Evolutionary conservation across 1,284 basidiomycete genomes (phyloP).

Genomic region (Rhodotorula sp.): DNA sequence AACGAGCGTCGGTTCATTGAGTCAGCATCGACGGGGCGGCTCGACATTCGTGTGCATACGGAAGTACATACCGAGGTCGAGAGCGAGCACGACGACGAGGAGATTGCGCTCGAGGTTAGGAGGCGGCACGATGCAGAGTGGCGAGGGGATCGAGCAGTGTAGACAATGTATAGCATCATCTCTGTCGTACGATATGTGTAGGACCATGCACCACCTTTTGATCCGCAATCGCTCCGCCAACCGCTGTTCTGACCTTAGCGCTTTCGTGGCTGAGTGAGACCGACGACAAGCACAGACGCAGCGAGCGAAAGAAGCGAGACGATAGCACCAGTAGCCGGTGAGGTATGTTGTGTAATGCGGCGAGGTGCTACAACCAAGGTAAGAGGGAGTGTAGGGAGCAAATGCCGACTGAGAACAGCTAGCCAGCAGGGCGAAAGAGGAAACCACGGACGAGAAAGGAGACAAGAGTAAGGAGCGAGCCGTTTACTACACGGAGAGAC

Average conservation of each 20-base stretch:
- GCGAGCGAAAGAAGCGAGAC: too few relatives aligned
- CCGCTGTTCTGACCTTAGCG: too few relatives aligned
- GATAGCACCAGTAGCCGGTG: neutral
- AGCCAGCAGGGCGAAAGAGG: neutral
- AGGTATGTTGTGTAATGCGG: neutral
- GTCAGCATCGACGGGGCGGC: neutral
- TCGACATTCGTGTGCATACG: neutral
- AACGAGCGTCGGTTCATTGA: neutral
- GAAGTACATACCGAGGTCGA: neutral
- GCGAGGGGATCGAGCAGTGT: too few relatives aligned
- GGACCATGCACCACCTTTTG: too few relatives aligned
- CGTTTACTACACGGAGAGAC: neutral
- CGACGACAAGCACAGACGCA: too few relatives aligned
- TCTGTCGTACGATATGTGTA: too few relatives aligned
- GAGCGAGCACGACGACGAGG: neutral
- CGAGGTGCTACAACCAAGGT: neutral
- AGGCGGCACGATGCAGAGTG: neutral
- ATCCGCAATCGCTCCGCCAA: too few relatives aligned
- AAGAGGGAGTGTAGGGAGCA: neutral
- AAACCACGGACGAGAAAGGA: neutral
- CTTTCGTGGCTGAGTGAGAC: too few relatives aligned
- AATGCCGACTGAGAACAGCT: neutral
- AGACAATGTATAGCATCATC: too few relatives aligned
- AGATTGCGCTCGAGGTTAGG: neutral
- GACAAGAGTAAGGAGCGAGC: neutral